Evolutionary conservation across 345 rosid species (phyloP), one percentile per base, ranked within the genome.

Genomic region (Eucalyptus virginea): DNA sequence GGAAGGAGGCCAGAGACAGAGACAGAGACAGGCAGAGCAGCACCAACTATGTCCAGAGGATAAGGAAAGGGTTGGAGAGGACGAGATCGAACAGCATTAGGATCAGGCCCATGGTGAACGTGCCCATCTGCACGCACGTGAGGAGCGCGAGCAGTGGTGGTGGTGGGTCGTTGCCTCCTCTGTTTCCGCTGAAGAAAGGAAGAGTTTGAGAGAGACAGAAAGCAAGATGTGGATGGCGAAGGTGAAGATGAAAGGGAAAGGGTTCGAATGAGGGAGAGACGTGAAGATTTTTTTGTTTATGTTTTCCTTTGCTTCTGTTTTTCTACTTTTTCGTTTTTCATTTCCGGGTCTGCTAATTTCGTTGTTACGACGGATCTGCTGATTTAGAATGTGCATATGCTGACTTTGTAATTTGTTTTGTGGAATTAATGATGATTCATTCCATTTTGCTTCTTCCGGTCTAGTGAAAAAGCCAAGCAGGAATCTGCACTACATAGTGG

Each of bases 11-110:
- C 88, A 67, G 80, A 58, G 88, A 65, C 81, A 34, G 14, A 17
- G 51, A 18, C 67, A 50, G 52, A 12, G 69, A 77, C 77, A 62
- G 28, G 52, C 77, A 88, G 47, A 67, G 16, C 85, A 21, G 42
- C 24, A 40, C 17, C 30, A 77, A 69, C 83, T 86, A 83, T 19
- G n/a, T 87, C 86, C 88, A 86, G 58, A 90, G 88, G 88, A 52
- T 90, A 16, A 88, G 88, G 89, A 90, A 88, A 86, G 89, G 89
- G 86, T 58, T 90, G 89, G 91, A 90, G 89, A 90, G 89, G 89
- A 90, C 91, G 37, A 90, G 89, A 54, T 65, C 89, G 26, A 85
- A 47, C 40, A 88, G 86, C 69, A 90, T 90, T 40, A 90, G 91
- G 86, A 90, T 90, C 87, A 86, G 91, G 72, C 91, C 91, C 6